Conservation (phyloP, 2,329 filamentous ascomycete genomes). For the Pyrenochaeta sp. region DNA sequence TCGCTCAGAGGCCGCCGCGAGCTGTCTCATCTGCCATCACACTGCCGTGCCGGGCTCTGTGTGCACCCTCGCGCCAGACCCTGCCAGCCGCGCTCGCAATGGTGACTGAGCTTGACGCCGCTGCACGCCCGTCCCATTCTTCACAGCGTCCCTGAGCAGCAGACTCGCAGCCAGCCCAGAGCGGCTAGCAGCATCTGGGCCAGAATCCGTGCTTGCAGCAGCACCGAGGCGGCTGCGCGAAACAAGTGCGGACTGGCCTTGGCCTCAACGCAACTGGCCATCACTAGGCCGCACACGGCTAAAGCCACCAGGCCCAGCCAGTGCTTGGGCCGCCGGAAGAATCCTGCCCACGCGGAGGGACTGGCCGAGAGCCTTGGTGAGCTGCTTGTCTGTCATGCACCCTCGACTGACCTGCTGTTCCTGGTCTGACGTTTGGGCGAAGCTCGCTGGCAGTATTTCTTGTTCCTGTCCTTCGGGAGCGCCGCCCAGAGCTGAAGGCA, state of each 20-base stretch:
- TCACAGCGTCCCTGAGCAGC: slow-evolving; percentile 22
- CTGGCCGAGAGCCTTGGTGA: slow-evolving; percentile 26
- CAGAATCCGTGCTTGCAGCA: slow-evolving; percentile 14
- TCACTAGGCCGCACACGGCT: slow-evolving; percentile 13
- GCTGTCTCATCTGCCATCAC: too few relatives aligned
- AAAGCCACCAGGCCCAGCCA: slow-evolving; percentile 13
- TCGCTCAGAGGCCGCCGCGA: too few relatives aligned
- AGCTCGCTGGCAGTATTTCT: background rate
- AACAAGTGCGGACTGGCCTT: slow-evolving; percentile 19
- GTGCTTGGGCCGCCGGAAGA: slow-evolving; percentile 16
- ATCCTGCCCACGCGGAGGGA: slow-evolving; percentile 18
- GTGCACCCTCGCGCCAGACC: background rate
- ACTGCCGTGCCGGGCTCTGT: background rate
- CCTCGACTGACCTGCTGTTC: slow-evolving; percentile 21
- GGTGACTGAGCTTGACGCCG: slow-evolving; percentile 16
- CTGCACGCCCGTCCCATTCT: slow-evolving; percentile 12
- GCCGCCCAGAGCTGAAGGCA: too few relatives aligned
- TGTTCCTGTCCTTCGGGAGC: background rate
- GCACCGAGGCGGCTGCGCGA: slow-evolving; percentile 12
- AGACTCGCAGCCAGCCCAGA: slow-evolving; percentile 9
- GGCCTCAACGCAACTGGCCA: slow-evolving; percentile 19
- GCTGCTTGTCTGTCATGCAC: slow-evolving; percentile 24
- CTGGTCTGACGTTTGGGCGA: slow-evolving; percentile 12
- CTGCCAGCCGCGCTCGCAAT: background rate
- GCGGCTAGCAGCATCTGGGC: slow-evolving; percentile 18